A percentile compares a stretch with the other conserved stretches of the same genome.
Conservation (phyloP, 1,284 basidiomycete genomes). For the Phlebopus sp. region DNA sequence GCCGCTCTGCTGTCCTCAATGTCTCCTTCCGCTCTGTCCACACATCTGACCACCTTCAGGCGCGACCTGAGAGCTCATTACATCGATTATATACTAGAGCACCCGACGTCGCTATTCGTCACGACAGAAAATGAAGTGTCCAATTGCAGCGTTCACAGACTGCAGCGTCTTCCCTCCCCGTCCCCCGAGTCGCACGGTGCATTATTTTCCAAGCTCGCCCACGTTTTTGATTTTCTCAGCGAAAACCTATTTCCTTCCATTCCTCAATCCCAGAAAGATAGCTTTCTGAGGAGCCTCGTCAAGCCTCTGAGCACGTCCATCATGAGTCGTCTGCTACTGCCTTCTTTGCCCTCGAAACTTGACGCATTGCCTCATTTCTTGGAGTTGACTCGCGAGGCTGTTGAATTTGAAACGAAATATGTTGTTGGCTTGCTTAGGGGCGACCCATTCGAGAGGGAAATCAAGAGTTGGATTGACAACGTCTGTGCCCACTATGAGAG, state of each 20-base stretch:
- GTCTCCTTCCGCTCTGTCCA: conserved; percentile 49
- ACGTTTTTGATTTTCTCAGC: conserved; percentile 54
- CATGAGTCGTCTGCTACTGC: conserved; percentile 62
- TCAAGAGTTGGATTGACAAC: conserved; percentile 61
- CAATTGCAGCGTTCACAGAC: conserved; percentile 31
- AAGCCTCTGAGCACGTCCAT: conserved; percentile 58
- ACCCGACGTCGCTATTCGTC: conserved; percentile 44
- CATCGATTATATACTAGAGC: conserved; percentile 55
- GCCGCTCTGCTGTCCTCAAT: conserved; percentile 57
- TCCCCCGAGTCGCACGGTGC: conserved; percentile 38
- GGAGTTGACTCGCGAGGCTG: conserved; percentile 49
- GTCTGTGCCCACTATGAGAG: conserved; percentile 72
- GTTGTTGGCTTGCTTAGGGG: conserved; percentile 51
- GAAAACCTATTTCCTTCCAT: conserved; percentile 53
- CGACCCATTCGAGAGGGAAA: conserved; percentile 45
- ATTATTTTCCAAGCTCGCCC: conserved; percentile 50
- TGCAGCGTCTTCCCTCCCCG: conserved; percentile 47
- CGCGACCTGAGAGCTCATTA: conserved; percentile 62
- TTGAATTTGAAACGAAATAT: conserved; percentile 60
- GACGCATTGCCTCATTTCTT: conserved; percentile 60
- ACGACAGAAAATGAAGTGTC: conserved; percentile 35
- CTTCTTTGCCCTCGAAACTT: conserved; percentile 63
- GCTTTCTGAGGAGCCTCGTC: conserved; percentile 52
- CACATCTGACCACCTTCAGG: conserved; percentile 56
- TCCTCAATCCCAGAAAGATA: conserved; percentile 41